Evolutionary conservation across 2,329 filamentous ascomycete genomes (phyloP), one percentile per base, ranked within the genome.

Genomic region (Neopestalotiopsis clavispora): DNA sequence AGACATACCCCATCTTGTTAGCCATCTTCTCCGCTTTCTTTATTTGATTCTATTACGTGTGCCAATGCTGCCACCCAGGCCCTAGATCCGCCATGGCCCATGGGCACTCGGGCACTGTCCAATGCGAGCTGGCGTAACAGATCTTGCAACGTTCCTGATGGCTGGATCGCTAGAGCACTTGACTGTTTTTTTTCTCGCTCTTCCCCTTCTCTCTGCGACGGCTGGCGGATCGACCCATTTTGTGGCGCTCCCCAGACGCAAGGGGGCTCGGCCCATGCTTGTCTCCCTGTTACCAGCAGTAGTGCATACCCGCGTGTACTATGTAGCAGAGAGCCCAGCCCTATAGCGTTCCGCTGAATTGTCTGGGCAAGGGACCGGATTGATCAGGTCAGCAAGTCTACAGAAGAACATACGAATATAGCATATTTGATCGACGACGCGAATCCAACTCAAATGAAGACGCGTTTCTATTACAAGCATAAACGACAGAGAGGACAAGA

Each of bases 31-130:
- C 32, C 59, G 32, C 59, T 34, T 62, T 40, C 30, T 34, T 40
- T 30, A 52, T 30, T 62, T 62, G 59, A 62, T 62, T 30, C 34
- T n/a, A 62, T 62, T 62, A 62, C 59, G 59, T 62, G 30, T 62
- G 59, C 59, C 59, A 62, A 62, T 62, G 13, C 30, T 40, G 59
- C 28, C 59, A 34, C 12, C 23, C 40, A 62, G 59, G n/a, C 32
- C 59, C 20, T 17, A 30, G 59, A 34, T 62, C 14, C 34, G 34
- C 23, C 34, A 38, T 38, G 34, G 34, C 6, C 28, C 32, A 17
- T 62, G 59, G 59, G 17, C 5, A 34, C 14, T 17, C 28, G 30
- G 59, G 34, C 2, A 14, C 34, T 34, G n/a, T 28, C 59, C 59
- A 62, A 62, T 62, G 32, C 59, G 59, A 62, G 17, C 28, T 34